These are phyloP conservation scores for Fagopyrum esculentum DNA, from an alignment of 148 eudicot genomes.

Conservation along the genomic window DNA sequence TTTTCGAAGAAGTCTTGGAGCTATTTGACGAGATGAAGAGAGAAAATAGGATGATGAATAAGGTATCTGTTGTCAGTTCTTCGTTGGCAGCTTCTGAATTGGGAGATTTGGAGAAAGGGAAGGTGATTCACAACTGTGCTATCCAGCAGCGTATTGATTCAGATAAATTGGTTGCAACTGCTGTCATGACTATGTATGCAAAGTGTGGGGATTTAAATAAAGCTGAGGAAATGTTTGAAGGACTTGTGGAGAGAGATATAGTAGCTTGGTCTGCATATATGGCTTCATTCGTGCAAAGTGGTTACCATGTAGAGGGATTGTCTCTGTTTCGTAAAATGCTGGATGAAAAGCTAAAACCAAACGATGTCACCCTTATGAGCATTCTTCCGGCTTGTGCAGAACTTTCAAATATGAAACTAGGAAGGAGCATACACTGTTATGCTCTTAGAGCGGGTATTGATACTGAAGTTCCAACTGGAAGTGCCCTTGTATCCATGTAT, in stretches of 20 bases:
- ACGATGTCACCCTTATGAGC: conserved; percentile 47
- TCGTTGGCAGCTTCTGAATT: conserved; percentile 57
- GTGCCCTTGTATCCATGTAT: conserved; percentile 60
- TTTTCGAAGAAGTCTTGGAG: conserved; percentile 36
- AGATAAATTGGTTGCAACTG: conserved; percentile 48
- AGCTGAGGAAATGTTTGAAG: conserved; percentile 39
- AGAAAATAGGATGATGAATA: conserved; percentile 33
- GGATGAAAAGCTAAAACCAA: conserved; percentile 43
- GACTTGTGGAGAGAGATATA: conserved; percentile 49
- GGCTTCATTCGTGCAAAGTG: conserved; percentile 55
- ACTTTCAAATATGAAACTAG: conserved; percentile 31
- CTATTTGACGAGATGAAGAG: conserved; percentile 44
- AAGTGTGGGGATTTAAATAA: conserved; percentile 49
- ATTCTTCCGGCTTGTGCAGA: conserved; percentile 62
- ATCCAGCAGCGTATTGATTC: conserved; percentile 34
- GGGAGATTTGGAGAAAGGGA: conserved; percentile 49
- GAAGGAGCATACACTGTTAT: conserved; percentile 66
- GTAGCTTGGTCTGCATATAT: conserved; percentile 70
- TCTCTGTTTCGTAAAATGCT: conserved; percentile 51
- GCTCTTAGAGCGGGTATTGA: conserved; percentile 39
- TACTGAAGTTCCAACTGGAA: conserved; percentile 33
- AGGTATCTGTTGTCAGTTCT: conserved; percentile 55
- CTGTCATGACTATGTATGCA: conserved; percentile 66
- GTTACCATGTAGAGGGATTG: conserved; percentile 37
- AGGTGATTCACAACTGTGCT: conserved; percentile 43